Base-by-base conservation (phyloP, 75 land plant genomes). In the Sequoiadendron giganteum region DNA sequence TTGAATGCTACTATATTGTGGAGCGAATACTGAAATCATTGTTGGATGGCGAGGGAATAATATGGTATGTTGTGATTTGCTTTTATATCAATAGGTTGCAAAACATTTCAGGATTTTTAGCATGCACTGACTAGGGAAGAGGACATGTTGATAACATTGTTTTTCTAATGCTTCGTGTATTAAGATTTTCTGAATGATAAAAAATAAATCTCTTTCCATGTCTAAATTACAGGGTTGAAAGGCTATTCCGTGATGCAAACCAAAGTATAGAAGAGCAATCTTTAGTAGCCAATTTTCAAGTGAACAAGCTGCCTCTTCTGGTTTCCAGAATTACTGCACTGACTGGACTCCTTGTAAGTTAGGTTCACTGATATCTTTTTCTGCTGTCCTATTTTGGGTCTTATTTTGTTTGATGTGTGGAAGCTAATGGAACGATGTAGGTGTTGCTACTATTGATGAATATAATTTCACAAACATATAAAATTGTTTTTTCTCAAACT, bases 1-100 rank as follows among this genome's bases (percentile, higher is more conserved):
- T 93, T 83, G 99, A 98, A 86, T 93, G 96, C 68, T 98, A 93
- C 89, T 89, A 91, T 87, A 92, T 91, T 86, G 81, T 97, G 65
- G 91, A 95, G 88, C 90, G 83, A 55, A 90, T 96, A 65, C 87
- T 97, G 61, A 85, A 89, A 81, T 87, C 91, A 30, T 79, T 97
- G 43, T 89, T 96, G 61, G 93, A 95, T 58, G 93, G 87, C 43
- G 94, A 93, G 87, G 99, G 97, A 75, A 87, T 92, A 82, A 89
- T 86, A 61, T 97, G 99, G 99, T 97, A 89, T 87, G 91, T 34
- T 85, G 10, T 45, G 28, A 11, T 39, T 32, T 75, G 77, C 2
- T 75, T 75, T 75, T 11, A 75, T 30, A 75, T 34, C 77, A 13
- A 34, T 11, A 34, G 77, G 34, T 75, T 10, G 38, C 38, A 75